Base-by-base conservation (phyloP, 2,329 filamentous ascomycete genomes). In the Cladosporium phlei region DNA sequence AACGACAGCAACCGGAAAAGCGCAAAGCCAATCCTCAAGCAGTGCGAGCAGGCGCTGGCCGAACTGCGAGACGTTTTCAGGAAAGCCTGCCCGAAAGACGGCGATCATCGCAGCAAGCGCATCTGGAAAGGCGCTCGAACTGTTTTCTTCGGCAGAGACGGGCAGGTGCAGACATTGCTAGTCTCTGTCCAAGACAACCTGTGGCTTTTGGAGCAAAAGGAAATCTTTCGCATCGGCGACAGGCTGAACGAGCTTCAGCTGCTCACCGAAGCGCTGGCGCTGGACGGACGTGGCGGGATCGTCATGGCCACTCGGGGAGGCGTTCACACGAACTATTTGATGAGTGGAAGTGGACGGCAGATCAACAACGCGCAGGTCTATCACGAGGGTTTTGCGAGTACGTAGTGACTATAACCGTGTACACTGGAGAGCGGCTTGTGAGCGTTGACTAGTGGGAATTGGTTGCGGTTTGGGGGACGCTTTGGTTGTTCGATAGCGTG, bases 121-220 rank as follows among this genome's bases (percentile, higher is more conserved):
- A 30, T 44, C 28, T 52, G 49, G 49, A 52, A 43, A 35, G 49
- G 49, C 4, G 22, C 40, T 2, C 46, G 28, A 29, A 46, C 47
- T 16, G 46, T 49, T 2, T 52, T 52, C 25, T 40, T 49, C n/a
- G 49, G 49, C 2, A 25, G 49, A 27, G 32, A 46, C 16, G 46
- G 49, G 32, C 11, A 49, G 19, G 38, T 49, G 17, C 22, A 52
- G 28, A 47, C 40, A 28, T 47, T 49, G 12, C 25, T 52, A 38
- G 30, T 35, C 39, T 4, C 3, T 2, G 12, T 37, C 1, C 33
- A 37, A 37, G 33, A 37, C 20, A 37, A 37, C 11, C 10, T 37
- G 2, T n/a, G 20, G 14, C 33, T 37, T 4, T 8, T 37, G 10
- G 33, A 37, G 9, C 33, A 37, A 29, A 46, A 46, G 33, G 29